phyloP scores from a whole-genome alignment of 2,329 filamentous ascomycete species.

The Aureobasidium musti region DNA sequence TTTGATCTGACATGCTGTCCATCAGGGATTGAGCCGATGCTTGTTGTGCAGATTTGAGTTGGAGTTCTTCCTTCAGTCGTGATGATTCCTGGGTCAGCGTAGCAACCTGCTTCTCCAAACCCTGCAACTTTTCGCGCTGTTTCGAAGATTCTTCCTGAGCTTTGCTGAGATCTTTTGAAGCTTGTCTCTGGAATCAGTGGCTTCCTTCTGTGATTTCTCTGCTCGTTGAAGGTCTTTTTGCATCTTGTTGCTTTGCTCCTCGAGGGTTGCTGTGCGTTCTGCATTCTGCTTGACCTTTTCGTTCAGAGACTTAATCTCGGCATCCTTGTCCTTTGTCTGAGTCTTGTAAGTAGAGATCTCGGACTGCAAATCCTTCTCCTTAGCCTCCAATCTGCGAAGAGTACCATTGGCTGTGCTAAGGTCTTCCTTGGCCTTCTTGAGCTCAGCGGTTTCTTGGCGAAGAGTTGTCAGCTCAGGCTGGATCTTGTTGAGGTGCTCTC shows the following conservation, averaged over 20 bases:
- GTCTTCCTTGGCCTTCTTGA: constrained; percentile 76
- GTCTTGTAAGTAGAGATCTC: constrained; percentile 72
- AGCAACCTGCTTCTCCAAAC: constrained; percentile 72
- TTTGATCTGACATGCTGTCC: constrained; percentile 91
- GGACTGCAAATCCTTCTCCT: constrained; percentile 75
- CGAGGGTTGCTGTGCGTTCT: constrained; percentile 68
- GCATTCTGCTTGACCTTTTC: constrained; percentile 77
- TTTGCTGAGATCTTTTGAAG: constrained; percentile 67
- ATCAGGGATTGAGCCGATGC: constrained; percentile 81
- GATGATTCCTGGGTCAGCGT: constrained; percentile 69
- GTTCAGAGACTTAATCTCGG: constrained; percentile 73
- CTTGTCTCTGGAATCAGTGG: constrained; percentile 72
- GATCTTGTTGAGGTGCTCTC: constrained; percentile 76
- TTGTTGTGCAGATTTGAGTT: constrained; percentile 83
- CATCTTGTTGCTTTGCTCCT: constrained; percentile 73
- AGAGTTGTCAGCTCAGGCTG: constrained; percentile 83
- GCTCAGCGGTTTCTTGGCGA: constrained; percentile 70
- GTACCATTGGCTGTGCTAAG: constrained; percentile 64
- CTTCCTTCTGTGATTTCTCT: constrained; percentile 77
- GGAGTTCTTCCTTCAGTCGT: constrained; percentile 72
- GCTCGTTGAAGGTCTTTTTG: constrained; percentile 76
- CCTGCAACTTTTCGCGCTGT: constrained; percentile 61
- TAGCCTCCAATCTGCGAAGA: constrained; percentile 74
- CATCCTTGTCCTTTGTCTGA: constrained; percentile 70
- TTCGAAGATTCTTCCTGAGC: constrained; percentile 69